A percentile compares a stretch with the other conserved stretches of the same genome.
Conservation (phyloP, 2,329 filamentous ascomycete genomes). For the Pseudocercospora vitis region DNA sequence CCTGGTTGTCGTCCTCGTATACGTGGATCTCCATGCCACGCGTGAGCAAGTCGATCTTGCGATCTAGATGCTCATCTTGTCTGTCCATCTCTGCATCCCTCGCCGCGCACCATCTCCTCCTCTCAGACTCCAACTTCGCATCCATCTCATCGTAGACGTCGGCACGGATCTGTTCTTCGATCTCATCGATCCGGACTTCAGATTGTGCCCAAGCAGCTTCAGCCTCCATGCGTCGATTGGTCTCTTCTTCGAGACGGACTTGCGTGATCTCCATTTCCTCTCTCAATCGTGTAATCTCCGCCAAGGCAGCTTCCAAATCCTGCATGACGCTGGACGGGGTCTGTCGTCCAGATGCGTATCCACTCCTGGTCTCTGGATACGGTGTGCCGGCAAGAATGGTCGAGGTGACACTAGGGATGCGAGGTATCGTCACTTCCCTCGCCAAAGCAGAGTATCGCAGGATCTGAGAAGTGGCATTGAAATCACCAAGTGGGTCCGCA, state of each 20-base stretch:
- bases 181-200: conserved; percentile 64
- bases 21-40: conserved; percentile 48
- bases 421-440: conserved; percentile 86
- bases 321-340: conserved; percentile 52
- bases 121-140: conserved; percentile 68
- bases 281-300: conserved; percentile 76
- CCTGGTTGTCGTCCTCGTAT: conserved; percentile 44
- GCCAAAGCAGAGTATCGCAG: conserved; percentile 91
- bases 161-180: conserved; percentile 83
- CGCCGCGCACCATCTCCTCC: conserved; percentile 75
- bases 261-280: conserved; percentile 76
- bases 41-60: conserved; percentile 75
- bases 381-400: conserved; percentile 55
- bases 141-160: conserved; percentile 90
- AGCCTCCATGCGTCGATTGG: conserved; percentile 66
- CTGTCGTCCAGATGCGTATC: conserved; percentile 37
- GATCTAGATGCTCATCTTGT: conserved; percentile 81
- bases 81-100: conserved; percentile 75
- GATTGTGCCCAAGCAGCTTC: conserved; percentile 71
- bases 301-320: conserved; percentile 77
- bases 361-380: conserved; percentile 24
- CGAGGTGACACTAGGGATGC: conserved; percentile 77
- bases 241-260: conserved; percentile 68
- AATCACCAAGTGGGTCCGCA: conserved; percentile 88
- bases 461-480: conserved; percentile 95